Conservation (phyloP, 2,329 filamentous ascomycete genomes). For the Aureobasidium uvarum region DNA sequence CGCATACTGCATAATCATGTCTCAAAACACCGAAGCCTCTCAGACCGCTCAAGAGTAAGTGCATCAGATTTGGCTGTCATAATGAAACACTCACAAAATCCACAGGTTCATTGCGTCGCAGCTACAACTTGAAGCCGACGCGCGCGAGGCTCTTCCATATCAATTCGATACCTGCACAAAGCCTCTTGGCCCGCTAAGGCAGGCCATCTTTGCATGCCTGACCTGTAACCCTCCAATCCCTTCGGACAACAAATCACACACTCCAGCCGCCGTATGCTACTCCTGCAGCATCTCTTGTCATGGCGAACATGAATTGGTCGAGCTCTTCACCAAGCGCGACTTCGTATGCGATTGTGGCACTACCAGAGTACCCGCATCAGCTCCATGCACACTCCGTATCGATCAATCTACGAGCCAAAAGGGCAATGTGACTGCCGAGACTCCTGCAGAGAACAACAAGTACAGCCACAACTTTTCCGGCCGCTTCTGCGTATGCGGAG, state of each 20-base stretch:
- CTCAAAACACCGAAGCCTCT: constrained; percentile 51
- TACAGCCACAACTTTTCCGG: constrained; percentile 98
- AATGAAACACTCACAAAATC: background rate
- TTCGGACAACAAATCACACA: constrained; percentile 61
- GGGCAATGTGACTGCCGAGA: constrained; percentile 73
- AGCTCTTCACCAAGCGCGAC: constrained; percentile 92
- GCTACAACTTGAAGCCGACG: constrained; percentile 88
- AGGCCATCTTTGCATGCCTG: constrained; percentile 86
- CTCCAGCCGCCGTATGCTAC: constrained; percentile 85
- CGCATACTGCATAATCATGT: constrained; percentile 38
- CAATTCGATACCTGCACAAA: constrained; percentile 93
- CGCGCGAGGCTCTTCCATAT: constrained; percentile 90
- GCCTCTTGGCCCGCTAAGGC: constrained; percentile 80
- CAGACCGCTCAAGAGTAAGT: constrained; percentile 54
- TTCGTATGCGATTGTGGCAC: constrained; percentile 98
- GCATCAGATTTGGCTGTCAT: no score
- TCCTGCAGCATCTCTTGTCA: constrained; percentile 96
- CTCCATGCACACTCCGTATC: constrained; percentile 72
- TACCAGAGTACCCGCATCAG: constrained; percentile 64
- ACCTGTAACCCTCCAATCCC: constrained; percentile 84
- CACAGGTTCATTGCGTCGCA: constrained; percentile 81
- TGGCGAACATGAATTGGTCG: constrained; percentile 89
- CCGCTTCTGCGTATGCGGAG: constrained; percentile 82
- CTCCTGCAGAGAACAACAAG: constrained; percentile 68
- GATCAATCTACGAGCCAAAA: constrained; percentile 71